Evolutionary conservation across 495 filamentous ascomycete species (phyloP), one percentile per base, ranked within the genome.

Genomic region (Aspergillus funiculosus): DNA sequence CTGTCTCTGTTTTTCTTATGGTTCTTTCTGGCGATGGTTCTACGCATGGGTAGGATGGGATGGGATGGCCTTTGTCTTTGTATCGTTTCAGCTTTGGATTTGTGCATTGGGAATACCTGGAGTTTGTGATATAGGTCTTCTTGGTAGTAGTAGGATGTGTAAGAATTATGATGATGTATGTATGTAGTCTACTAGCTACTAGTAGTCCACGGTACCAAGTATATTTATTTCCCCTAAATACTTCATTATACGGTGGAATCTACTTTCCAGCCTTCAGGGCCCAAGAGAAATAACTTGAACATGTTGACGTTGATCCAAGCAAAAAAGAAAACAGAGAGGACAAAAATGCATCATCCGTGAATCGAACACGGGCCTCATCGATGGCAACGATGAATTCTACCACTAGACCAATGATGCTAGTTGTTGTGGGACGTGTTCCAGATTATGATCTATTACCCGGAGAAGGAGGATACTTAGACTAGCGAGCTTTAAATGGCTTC

Each of bases 381-480:
- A 75, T 75, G 71, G 72, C 71, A 75, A 74, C 72, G 72, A 75
- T 61, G 72, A 74, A 75, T 75, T 75, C 69, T 75, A 75, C 72
- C 72, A 75, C 72, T 75, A 75, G 69, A 75, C 72, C 72, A 75
- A 71, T 71, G 67, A 72, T 72, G 71, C 71, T 66, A 38, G 6
- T 28, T 49, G 39, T 36, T 43, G 1, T 18, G 25, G 5, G 6
- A 6, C 25, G 4, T 7, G 10, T 9, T 14, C 10, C 14, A 19
- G 5, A n/a, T 20, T 31, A 17, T 20, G 15, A 7, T 6, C 25
- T 32, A 21, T 24, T 3, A 8, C 21, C 4, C 2, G 21, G 27
- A 13, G 2, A 15, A 5, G 17, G 2, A n/a, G 8, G 10, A 44
- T 4, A 1, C 17, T 34, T 5, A 20, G 36, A 17, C 17, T 32